phyloP scores from a whole-genome alignment of 352 stramenopile species.

The Pythium phragmiticola region DNA sequence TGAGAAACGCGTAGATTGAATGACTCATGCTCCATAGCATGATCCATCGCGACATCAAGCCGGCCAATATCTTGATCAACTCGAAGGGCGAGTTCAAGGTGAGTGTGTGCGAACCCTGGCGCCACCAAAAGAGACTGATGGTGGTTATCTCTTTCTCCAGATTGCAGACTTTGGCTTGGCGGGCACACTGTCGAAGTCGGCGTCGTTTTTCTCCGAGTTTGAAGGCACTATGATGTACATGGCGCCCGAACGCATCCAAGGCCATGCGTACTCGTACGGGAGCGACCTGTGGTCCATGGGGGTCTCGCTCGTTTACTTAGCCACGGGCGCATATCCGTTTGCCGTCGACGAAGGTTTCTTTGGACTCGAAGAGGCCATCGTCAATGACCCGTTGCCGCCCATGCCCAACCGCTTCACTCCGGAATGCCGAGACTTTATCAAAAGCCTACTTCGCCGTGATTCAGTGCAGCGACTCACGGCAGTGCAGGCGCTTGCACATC shows the following conservation, averaged over 20 bases:
- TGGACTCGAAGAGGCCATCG: constrained; percentile 80
- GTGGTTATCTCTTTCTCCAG: constrained; percentile 23
- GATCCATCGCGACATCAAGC: constrained; percentile 91
- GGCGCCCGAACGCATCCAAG: constrained; percentile 90
- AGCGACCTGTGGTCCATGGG: constrained; percentile 83
- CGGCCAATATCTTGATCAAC: constrained; percentile 89
- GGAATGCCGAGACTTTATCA: constrained; percentile 93
- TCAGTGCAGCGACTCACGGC: constrained; percentile 76
- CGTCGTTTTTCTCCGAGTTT: constrained; percentile 83
- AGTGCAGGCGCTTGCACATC: constrained; percentile 87
- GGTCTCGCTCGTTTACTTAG: constrained; percentile 65
- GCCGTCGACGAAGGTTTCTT: constrained; percentile 78
- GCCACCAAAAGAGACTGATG: background rate
- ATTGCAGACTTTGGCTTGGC: constrained; percentile 83
- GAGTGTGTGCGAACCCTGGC: background rate
- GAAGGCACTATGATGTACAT: constrained; percentile 95
- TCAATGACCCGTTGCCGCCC: constrained; percentile 62
- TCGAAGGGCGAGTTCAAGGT: constrained; percentile 83
- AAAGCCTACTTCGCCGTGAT: constrained; percentile 89
- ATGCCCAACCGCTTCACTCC: constrained; percentile 83
- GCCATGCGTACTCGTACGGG: constrained; percentile 81
- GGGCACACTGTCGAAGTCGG: constrained; percentile 66
- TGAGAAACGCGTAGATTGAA: background rate
- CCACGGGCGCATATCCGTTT: constrained; percentile 72
- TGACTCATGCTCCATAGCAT: constrained; percentile 32